These are phyloP conservation scores for Rhizophagus sp. DNA, from an alignment of 192 early-diverging fungal species.

Conservation along the genomic window DNA sequence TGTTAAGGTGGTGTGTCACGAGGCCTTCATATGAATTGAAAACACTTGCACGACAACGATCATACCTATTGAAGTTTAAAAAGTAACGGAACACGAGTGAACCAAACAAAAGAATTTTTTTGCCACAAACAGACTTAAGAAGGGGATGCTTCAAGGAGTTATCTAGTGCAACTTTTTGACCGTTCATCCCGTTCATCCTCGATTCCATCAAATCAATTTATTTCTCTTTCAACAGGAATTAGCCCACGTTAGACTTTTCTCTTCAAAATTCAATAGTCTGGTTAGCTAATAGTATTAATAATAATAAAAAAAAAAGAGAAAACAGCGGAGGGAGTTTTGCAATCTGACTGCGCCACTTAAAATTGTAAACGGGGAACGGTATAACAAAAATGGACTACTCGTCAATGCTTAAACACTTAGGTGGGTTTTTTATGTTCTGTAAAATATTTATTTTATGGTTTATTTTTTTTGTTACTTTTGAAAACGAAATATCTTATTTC, in stretches of 20 bases:
- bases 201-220: neutral
- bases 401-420: neutral
- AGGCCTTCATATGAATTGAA: slow-evolving; percentile 9
- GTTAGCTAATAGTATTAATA: neutral
- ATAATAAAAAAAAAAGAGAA: neutral
- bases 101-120: slow-evolving; percentile 19
- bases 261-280: neutral
- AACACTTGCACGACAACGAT: neutral
- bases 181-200: neutral
- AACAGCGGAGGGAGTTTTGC: neutral
- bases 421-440: neutral
- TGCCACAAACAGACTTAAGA: slow-evolving; percentile 19
- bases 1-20: neutral
- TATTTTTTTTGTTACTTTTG: neutral
- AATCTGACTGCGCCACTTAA: neutral
- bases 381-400: neutral
- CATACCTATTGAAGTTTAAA: neutral
- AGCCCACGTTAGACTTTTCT: neutral
- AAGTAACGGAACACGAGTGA: slow-evolving; percentile 20
- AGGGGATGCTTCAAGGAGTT: neutral
- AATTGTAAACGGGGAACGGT: neutral
- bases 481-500: neutral
- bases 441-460: neutral
- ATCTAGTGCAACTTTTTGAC: neutral
- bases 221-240: neutral